Percentiles rank a stretch among this genome's conserved stretches.
These are phyloP conservation scores for Craterostigma plantagineum DNA, from an alignment of 257 asterid species.

Conservation along the genomic window DNA sequence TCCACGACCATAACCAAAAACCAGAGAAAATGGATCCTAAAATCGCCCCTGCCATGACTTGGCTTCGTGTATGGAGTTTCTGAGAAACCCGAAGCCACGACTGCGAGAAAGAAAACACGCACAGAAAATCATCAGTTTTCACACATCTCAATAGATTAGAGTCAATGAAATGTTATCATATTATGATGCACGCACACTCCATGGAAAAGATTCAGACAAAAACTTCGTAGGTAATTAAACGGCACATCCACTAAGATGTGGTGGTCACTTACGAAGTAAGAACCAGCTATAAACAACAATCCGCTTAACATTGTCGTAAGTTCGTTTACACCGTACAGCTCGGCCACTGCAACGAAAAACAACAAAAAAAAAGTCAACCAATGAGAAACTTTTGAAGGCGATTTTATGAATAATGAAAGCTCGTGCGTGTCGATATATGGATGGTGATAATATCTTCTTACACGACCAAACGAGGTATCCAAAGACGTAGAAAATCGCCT, in stretches of 20 bases:
- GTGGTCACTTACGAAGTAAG: constrained; percentile 26
- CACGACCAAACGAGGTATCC: constrained; percentile 18
- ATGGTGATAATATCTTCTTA: constrained; percentile 6
- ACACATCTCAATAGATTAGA: background rate
- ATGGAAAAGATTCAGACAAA: background rate
- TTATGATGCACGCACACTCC: no score
- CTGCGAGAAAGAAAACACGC: background rate
- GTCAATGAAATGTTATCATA: background rate
- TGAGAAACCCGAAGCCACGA: constrained; percentile 1
- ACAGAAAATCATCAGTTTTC: background rate
- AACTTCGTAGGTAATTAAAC: background rate
- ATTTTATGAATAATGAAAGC: background rate
- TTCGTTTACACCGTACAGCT: constrained; percentile 22
- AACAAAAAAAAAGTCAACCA: no score
- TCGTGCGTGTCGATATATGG: no score
- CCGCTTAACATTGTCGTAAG: constrained; percentile 15
- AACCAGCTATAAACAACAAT: constrained; percentile 17
- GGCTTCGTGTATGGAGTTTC: background rate
- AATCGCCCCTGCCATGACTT: background rate
- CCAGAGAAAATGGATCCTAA: background rate
- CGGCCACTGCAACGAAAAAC: constrained; percentile 11
- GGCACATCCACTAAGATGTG: background rate
- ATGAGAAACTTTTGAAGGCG: constrained; percentile 4
- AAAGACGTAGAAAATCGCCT: constrained; percentile 21
- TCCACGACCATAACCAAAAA: background rate